Evolutionary conservation across 2,329 filamentous ascomycete species (phyloP), one percentile per base, ranked within the genome.

Genomic region (Hypomyces rosellus): DNA sequence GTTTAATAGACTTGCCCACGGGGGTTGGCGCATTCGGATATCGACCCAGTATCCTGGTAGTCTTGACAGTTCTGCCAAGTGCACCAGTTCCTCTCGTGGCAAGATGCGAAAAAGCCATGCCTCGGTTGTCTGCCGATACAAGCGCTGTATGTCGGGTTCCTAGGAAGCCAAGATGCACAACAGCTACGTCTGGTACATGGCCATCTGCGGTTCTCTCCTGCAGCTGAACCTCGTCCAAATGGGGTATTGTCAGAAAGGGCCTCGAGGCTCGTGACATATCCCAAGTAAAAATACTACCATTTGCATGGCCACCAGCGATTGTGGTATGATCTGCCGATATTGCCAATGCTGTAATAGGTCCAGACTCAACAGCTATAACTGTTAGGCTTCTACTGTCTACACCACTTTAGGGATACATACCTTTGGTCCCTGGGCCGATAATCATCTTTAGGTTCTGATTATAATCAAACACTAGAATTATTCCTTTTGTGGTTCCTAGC

Each of bases 101-200:
- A 9, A 99, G 78, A 68, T 99, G 95, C 3, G 93, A 96, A 66
- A 99, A 99, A 1, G 93, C 92, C 95, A 99, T 99, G 16, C 95
- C 93, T 45, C 82, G 82, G 61, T 95, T 88, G 68, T 99, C 91
- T 2, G 93, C 93, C 4, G 93, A 99, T 11, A 97, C 91, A 5
- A 99, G 75, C 3, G 95, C 93, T 13, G 93, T 99, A 61, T 93
- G 91, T 52, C 95, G 80, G 3, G 89, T 96, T 7, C 92, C 93
- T 5, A 99, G 75, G 64, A 99, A 99, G 0, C 92, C 93, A n/a
- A 99, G 70, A 67, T 99, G 91, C 6, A 93, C 82, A 41, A 99
- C 82, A 3, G 88, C 80, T 33, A 84, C 82, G 53, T 86, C 86
- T 5, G 83, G 77, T 16, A 93, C 72, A 70, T 99, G 93, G 1